Conservation (phyloP, 192 early-diverging fungal species). For the Pecoramyces ruminantium region DNA sequence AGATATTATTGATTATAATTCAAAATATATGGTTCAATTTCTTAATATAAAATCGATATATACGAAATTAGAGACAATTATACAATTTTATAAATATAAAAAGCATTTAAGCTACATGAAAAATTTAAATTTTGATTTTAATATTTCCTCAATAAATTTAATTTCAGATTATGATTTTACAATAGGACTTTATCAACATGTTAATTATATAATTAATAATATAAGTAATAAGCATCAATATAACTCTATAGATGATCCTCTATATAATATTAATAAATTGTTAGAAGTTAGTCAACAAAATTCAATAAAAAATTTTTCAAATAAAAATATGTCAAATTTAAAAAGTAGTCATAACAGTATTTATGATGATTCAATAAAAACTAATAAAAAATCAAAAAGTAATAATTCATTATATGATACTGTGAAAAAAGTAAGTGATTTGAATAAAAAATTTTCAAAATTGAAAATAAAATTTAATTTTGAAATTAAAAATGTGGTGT, state of each 20-base stretch:
- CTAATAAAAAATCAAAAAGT: not conserved
- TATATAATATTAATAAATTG: not conserved
- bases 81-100: not conserved
- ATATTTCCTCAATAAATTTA: not conserved
- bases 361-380: no score
- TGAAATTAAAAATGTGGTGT: not conserved
- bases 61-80: not conserved
- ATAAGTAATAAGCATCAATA: not conserved
- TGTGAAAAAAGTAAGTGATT: not conserved
- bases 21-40: not conserved
- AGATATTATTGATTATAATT: not conserved
- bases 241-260: not conserved
- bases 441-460: not conserved
- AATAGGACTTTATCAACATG: not conserved
- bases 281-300: not conserved
- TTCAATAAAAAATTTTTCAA: not conserved
- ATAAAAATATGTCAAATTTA: not conserved
- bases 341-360: not conserved
- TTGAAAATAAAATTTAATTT: not conserved
- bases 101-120: not conserved
- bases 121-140: not conserved
- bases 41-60: not conserved
- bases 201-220: not conserved
- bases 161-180: not conserved
- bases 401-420: not conserved